phyloP scores from a whole-genome alignment of 169 alveolate genomes.

The Eimeria praecox region DNA sequence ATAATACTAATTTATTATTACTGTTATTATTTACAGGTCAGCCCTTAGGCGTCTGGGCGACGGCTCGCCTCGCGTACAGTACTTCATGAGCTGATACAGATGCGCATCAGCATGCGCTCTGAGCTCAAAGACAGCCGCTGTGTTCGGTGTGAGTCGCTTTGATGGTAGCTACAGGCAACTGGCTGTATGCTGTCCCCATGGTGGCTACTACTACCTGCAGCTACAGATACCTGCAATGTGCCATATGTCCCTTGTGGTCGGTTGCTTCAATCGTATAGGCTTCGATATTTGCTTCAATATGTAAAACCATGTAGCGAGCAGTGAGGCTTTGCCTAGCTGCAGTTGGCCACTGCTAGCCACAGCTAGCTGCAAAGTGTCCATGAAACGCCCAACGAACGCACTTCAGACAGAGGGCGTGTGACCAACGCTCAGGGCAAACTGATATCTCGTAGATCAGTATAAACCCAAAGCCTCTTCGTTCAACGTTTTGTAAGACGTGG shows the following conservation, averaged over 20 bases:
- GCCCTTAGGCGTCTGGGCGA: too few relatives aligned
- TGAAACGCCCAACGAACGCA: not conserved
- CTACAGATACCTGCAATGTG: too few relatives aligned
- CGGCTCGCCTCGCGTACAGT: too few relatives aligned
- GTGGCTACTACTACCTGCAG: not conserved
- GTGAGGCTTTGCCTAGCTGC: not conserved
- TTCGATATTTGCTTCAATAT: not conserved
- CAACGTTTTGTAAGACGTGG: not conserved
- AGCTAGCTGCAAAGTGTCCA: conserved; percentile 1
- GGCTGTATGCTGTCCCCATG: not conserved
- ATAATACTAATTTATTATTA: too few relatives aligned
- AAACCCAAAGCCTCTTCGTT: not conserved
- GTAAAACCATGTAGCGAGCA: not conserved
- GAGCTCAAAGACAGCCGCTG: not conserved
- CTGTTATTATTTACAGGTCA: too few relatives aligned
- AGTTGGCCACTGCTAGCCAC: not conserved
- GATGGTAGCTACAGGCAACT: not conserved
- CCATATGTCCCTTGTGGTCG: too few relatives aligned
- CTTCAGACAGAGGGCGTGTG: not conserved
- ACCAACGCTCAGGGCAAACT: not conserved
- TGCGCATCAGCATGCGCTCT: not conserved
- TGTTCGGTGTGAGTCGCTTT: not conserved
- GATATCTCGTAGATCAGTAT: not conserved
- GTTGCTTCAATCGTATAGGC: not conserved
- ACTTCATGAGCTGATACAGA: too few relatives aligned